A percentile compares a stretch with the other conserved stretches of the same genome.
Conservation (phyloP, 1,284 basidiomycete genomes). For the Pseudozyma pruni region DNA sequence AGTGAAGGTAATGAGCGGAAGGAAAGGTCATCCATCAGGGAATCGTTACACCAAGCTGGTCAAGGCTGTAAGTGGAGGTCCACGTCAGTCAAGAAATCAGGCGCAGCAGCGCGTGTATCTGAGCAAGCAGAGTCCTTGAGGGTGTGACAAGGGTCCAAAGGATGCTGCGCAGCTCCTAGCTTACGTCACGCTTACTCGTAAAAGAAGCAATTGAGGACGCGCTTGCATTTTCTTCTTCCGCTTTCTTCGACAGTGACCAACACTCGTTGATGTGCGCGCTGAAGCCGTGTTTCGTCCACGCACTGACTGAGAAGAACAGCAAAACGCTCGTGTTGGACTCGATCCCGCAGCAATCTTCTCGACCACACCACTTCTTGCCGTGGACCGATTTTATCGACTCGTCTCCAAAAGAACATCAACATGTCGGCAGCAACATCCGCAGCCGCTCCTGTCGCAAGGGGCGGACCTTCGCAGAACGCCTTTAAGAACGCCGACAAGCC, state of each 20-base stretch:
- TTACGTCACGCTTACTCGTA: conserved; percentile 21
- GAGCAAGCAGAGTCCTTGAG: not conserved
- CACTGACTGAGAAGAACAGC: not conserved
- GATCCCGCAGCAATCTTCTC: no score
- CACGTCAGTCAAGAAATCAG: conserved; percentile 23
- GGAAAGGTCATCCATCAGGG: no score
- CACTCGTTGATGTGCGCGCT: conserved; percentile 17
- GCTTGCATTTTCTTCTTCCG: conserved; percentile 29
- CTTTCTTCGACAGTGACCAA: conserved; percentile 26
- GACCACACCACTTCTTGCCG: not conserved
- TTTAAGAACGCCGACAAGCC: conserved; percentile 69
- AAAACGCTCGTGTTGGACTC: not conserved
- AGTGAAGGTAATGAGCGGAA: no score
- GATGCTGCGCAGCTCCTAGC: not conserved
- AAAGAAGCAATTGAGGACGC: not conserved
- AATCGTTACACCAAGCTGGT: no score
- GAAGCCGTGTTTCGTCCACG: conserved; percentile 4
- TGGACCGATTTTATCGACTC: no score
- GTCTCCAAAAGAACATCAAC: not conserved
- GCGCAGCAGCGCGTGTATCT: not conserved
- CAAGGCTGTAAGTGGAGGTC: conserved; percentile 22
- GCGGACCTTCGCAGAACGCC: conserved; percentile 46
- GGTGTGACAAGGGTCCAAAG: conserved; percentile 9
- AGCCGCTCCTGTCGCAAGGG: conserved; percentile 34
- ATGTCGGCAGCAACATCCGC: conserved; percentile 50